Conservation (phyloP, 805 yeast species). For the Metschnikowia gruessii region DNA sequence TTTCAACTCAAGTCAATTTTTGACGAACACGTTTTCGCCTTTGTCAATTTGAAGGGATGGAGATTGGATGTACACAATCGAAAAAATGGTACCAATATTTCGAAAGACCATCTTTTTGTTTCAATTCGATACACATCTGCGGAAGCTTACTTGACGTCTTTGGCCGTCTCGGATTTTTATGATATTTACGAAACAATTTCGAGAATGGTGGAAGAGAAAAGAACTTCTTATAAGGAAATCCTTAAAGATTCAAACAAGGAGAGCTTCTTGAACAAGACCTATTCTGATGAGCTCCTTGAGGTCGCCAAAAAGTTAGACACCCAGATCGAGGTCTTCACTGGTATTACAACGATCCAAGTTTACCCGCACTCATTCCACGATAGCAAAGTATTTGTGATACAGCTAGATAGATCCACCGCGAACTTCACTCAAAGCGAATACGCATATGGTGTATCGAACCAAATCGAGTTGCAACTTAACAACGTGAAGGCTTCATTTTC, state of each 20-base stretch:
- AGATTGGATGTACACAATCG: constrained; percentile 66
- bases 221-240: constrained; percentile 71
- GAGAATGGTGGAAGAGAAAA: constrained; percentile 71
- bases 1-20: constrained; percentile 64
- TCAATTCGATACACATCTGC: constrained; percentile 48
- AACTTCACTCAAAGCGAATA: constrained; percentile 49
- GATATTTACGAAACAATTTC: constrained; percentile 71
- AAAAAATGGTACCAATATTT: constrained; percentile 45
- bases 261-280: constrained; percentile 4
- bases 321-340: constrained; percentile 59
- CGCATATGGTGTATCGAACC: constrained; percentile 48
- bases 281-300: constrained; percentile 20
- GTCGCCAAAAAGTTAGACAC: constrained; percentile 55
- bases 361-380: constrained; percentile 85
- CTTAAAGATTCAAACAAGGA: constrained; percentile 53
- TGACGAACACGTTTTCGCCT: constrained; percentile 82
- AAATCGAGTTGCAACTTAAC: constrained; percentile 56
- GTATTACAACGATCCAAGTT: constrained; percentile 55
- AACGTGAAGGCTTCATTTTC: constrained; percentile 70
- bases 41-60: constrained; percentile 50
- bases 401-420: constrained; percentile 53
- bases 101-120: constrained; percentile 61
- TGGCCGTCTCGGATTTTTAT: constrained; percentile 78
- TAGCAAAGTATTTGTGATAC: constrained; percentile 65
- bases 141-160: constrained; percentile 69